These are phyloP conservation scores for Salvia sclarea DNA, from an alignment of 305 asterid genomes.

Conservation along the genomic window DNA sequence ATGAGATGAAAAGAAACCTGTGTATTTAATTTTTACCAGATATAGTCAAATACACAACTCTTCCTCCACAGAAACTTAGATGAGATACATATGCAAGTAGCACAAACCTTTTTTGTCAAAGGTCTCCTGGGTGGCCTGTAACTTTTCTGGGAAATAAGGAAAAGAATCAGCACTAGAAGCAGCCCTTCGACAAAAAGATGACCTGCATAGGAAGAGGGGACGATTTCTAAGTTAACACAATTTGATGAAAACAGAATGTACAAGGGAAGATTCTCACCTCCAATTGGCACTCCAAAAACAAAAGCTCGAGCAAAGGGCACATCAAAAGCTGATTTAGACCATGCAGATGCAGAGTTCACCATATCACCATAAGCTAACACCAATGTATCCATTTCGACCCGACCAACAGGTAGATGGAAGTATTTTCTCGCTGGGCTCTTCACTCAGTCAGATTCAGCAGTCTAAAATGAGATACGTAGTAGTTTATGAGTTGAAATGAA, in stretches of 20 bases:
- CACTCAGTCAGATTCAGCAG: too few species aligned
- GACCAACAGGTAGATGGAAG: too few species aligned
- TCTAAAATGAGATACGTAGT: too few species aligned
- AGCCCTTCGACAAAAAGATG: slow-evolving; percentile 94
- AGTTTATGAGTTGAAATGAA: too few species aligned
- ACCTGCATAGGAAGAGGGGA: slow-evolving; percentile 56
- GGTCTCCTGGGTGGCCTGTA: slow-evolving; percentile 98
- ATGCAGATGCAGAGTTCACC: too few species aligned
- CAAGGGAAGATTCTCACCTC: slow-evolving; percentile 49
- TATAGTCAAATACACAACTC: too few species aligned
- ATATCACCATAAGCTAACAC: too few species aligned
- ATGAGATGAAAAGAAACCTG: slow-evolving; percentile 13
- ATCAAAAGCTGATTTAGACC: too few species aligned
- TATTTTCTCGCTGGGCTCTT: too few species aligned
- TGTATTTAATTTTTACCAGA: too few species aligned
- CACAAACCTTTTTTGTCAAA: slow-evolving; percentile 73
- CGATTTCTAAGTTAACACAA: slow-evolving; percentile 11
- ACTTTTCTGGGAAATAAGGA: slow-evolving; percentile 83
- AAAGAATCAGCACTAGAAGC: slow-evolving; percentile 79
- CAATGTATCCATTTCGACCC: too few species aligned
- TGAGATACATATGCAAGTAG: slow-evolving; percentile 1
- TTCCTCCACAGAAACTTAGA: too few species aligned
- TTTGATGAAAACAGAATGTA: background rate
- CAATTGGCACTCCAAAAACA: slow-evolving; percentile 88
- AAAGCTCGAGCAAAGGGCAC: slow-evolving; percentile 81